Base-by-base conservation (phyloP, 1,284 basidiomycete species). In the Puccinia brachypodii region DNA sequence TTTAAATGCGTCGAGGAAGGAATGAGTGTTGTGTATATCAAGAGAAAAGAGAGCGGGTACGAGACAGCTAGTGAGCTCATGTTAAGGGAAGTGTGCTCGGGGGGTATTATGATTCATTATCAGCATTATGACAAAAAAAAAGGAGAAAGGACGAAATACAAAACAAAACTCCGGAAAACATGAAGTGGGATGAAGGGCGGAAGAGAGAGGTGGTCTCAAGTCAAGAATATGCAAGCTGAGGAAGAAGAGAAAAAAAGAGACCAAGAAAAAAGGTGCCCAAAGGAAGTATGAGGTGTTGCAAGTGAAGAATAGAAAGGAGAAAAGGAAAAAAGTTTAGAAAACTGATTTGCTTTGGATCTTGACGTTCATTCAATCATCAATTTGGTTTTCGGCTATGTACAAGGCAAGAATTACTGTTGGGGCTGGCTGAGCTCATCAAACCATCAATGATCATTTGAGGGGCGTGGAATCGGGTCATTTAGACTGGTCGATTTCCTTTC, bases 401-500 rank as follows among this genome's bases (percentile, higher is more conserved):
- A 73, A 3, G 31, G 3, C 14, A 28, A 25, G 40, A 16, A 33
- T 31, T 53, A n/a, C n/a, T n/a, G 16, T 50, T 9, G 19, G 22
- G 22, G 19, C 28, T 16, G 33, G 71, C 25, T 73, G 44, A 73
- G 53, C 13, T 73, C 25, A 25, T 19, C 38, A 66, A 33, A 6
- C 19, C 6, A 50, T 73, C 47, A 9, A 73, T 44, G 71, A 53
- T 22, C 13, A 25, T 42, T 47, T n/a, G 28, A 6, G 7, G 38
- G 25, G 50, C 4, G 50, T 13, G 50, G n/a, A 53, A 4, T 9
- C 16, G 50, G n/a, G 16, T 53, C n/a, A 42, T 44, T 73, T 40
- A 81, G n/a, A 81, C 78, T n/a, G 78, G 78, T 53, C 78, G 53
- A 53, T 81, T 72, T 2, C 36, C 69, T 47, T 81, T 81, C 14